Evolutionary conservation across 257 asterid genomes (phyloP).

Genomic region (Plantago major): DNA sequence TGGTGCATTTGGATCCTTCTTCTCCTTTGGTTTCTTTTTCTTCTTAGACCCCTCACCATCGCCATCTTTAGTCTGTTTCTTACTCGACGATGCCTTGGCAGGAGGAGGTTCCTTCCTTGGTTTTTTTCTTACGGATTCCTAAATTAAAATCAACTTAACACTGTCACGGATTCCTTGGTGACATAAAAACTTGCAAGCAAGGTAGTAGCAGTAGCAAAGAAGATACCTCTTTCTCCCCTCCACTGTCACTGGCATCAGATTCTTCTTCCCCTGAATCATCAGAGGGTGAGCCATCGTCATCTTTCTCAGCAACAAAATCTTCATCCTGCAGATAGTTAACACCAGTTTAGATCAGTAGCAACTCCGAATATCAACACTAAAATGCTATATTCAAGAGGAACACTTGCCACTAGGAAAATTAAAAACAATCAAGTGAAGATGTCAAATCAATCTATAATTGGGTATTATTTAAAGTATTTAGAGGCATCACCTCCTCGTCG

Average conservation of each 20-base stretch:
- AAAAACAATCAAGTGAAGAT: neutral
- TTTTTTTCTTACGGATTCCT: constrained; percentile 59
- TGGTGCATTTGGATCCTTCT: constrained; percentile 95
- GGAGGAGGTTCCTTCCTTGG: constrained; percentile 54
- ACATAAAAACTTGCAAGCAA: constrained; percentile 1
- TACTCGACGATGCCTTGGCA: constrained; percentile 53
- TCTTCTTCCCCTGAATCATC: constrained; percentile 88
- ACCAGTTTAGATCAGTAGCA: too few species aligned
- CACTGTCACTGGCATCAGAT: constrained; percentile 70
- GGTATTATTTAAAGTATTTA: neutral
- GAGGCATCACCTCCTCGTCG: constrained; percentile 5
- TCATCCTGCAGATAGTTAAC: constrained; percentile 47
- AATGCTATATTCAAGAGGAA: neutral
- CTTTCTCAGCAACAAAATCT: constrained; percentile 71
- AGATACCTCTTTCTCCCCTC: constrained; percentile 57
- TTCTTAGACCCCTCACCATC: constrained; percentile 62
- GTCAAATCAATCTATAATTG: neutral
- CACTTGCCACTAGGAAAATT: neutral
- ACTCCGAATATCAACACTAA: neutral
- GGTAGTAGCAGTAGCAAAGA: constrained; percentile 1
- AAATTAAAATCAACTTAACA: constrained; percentile 17
- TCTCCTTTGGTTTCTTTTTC: constrained; percentile 83
- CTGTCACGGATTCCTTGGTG: too few species aligned
- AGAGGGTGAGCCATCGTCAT: constrained; percentile 91
- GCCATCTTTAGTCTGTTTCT: constrained; percentile 58